Evolutionary conservation across 352 stramenopile species (phyloP), one percentile per base, ranked within the genome.

Genomic region (Phytophthora sp.): DNA sequence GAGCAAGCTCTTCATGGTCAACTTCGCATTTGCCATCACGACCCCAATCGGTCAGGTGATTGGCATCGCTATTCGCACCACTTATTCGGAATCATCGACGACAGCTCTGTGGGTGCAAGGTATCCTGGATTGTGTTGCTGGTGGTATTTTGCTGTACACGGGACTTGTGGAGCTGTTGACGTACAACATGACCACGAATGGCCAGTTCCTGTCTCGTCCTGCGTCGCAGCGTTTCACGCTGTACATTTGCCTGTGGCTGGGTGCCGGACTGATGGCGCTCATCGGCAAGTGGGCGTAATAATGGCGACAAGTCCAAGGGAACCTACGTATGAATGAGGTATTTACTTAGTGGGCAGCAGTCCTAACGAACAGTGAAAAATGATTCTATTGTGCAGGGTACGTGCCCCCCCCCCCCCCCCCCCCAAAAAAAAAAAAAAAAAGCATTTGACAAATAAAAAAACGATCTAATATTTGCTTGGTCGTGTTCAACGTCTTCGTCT

Each of bases 101-200:
- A 79, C 77, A 0, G 73, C 81, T 39, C 63, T 89, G 6, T 89
- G 79, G 77, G 80, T 88, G 39, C 65, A 90, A 49, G 83, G 81
- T 13, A 73, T 84, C 26, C 68, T 93, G 29, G 73, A 90, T 73
- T 86, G 79, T 38, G 60, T 93, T 12, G 84, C 82, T 3, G 85
- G 76, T 11, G 85, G 76, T 24, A 91, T 90, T 55, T 45, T 93
- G 67, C 54, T 91, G 21, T 92, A 93, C 75, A 85, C 77, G 30
- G 80, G 82, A 27, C 57, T 91, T 20, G 77, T 91, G 23, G 75
- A 88, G 58, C 60, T 91, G 33, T 57, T 93, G 57, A 86, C 83
- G 60, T 81, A 89, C 73, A 83, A 90, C 66, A 81, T 92, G 71
- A 90, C 82, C 39, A 84, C 54, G 15, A 91, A 90, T 68, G 35